Evolutionary conservation across 768 basidiomycete genomes (phyloP).

Genomic region (Mycena pura): DNA sequence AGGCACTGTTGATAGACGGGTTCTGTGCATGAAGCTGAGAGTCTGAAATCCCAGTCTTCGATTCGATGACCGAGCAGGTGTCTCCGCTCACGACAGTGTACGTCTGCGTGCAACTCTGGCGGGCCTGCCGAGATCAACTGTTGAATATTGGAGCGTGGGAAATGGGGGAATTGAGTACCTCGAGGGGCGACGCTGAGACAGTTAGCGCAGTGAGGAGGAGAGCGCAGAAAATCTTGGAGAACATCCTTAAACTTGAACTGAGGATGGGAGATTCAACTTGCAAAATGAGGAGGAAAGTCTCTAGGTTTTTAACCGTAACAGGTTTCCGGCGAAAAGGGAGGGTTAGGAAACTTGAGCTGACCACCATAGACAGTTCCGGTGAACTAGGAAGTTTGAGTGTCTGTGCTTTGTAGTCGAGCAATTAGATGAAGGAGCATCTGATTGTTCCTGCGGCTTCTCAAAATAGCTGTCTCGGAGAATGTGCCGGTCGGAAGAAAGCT

Average conservation of each 20-base stretch:
- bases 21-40: conserved; percentile 13
- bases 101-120: conserved; percentile 4
- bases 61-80: conserved; percentile 16
- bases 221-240: conserved; percentile 1
- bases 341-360: neutral
- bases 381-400: neutral
- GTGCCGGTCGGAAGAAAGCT: neutral
- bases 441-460: neutral
- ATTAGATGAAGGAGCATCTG: neutral
- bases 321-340: neutral
- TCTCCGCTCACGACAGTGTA: conserved; percentile 21
- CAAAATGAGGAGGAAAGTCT: neutral
- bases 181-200: conserved; percentile 10
- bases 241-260: neutral
- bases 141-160: neutral
- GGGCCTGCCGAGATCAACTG: conserved; percentile 4
- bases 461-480: neutral
- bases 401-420: neutral
- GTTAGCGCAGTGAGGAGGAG: neutral
- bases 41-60: conserved; percentile 4
- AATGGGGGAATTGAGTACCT: conserved; percentile 1
- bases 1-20: conserved; percentile 16
- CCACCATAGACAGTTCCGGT: neutral
- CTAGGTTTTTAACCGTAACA: conserved; percentile 4
- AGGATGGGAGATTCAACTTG: conserved; percentile 1